phyloP scores from a whole-genome alignment of 2,329 filamentous ascomycete genomes.

The Fusarium sp. region DNA sequence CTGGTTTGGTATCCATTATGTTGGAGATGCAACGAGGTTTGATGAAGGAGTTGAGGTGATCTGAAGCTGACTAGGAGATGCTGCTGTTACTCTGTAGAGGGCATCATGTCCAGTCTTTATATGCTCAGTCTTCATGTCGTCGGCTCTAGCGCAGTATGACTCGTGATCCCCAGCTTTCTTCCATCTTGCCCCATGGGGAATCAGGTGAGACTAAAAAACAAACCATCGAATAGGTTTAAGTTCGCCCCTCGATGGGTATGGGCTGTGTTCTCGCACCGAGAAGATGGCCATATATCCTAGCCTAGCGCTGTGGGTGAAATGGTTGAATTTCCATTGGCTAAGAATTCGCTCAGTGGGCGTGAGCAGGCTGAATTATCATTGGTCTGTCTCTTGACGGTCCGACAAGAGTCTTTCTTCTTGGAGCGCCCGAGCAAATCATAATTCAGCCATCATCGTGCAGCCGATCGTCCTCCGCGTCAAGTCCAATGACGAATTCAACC shows the following conservation, averaged over 20 bases:
- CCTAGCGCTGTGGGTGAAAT: background rate
- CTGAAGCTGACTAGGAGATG: background rate
- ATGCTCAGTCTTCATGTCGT: background rate
- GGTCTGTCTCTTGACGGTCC: background rate
- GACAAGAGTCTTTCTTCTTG: background rate
- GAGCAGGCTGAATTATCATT: background rate
- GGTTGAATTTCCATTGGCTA: background rate
- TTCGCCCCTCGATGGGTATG: background rate
- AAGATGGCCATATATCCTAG: background rate
- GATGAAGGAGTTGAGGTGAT: background rate
- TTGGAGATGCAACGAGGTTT: background rate
- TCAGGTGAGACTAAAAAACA: background rate
- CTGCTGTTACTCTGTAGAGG: background rate
- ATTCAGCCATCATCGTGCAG: slow-evolving; percentile 19
- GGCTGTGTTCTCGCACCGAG: background rate
- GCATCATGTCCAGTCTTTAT: background rate
- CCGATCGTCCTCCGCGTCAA: background rate
- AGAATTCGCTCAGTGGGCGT: background rate
- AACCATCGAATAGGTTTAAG: background rate
- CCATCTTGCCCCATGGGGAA: background rate
- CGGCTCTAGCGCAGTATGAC: background rate
- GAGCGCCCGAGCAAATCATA: slow-evolving; percentile 13
- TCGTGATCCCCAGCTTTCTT: background rate
- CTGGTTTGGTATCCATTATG: background rate
- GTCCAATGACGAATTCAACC: background rate